Evolutionary conservation across 768 basidiomycete species (phyloP).

Genomic region (Rubroboletus satanas): DNA sequence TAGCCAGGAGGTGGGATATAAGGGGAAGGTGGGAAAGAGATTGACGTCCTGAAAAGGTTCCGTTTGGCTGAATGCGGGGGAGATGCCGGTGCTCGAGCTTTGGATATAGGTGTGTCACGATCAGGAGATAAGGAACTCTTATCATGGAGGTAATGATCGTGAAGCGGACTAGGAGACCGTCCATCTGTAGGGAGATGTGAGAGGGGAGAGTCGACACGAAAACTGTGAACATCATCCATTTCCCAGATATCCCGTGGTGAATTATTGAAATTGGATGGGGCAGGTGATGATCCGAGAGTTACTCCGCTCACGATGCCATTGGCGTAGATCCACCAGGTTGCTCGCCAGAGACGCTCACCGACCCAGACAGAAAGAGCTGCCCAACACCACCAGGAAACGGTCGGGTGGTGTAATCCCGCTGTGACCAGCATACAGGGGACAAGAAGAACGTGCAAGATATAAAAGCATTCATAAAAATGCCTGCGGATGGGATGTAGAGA

Average conservation of each 20-base stretch:
- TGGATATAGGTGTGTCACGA: neutral
- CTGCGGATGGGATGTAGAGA: constrained; percentile 51
- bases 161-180: constrained; percentile 25
- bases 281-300: neutral
- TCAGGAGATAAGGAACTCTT: constrained; percentile 1
- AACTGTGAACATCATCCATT: constrained; percentile 17
- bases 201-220: constrained; percentile 1
- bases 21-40: neutral
- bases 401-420: constrained; percentile 65
- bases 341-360: constrained; percentile 57
- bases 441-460: constrained; percentile 57
- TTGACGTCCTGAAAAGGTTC: neutral
- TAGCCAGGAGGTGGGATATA: constrained; percentile 62
- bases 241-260: constrained; percentile 22
- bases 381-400: constrained; percentile 67
- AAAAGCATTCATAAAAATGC: constrained; percentile 61
- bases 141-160: constrained; percentile 16
- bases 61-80: neutral
- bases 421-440: constrained; percentile 58
- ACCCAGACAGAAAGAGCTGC: constrained; percentile 58
- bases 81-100: neutral
- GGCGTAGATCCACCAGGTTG: constrained; percentile 50
- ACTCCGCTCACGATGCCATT: constrained; percentile 49
- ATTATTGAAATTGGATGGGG: neutral
- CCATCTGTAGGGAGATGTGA: constrained; percentile 1